A percentile compares a stretch with the other conserved stretches of the same genome.
Conservation (phyloP, 2,329 filamentous ascomycete species). For the Neofusicoccum cordaticola region DNA sequence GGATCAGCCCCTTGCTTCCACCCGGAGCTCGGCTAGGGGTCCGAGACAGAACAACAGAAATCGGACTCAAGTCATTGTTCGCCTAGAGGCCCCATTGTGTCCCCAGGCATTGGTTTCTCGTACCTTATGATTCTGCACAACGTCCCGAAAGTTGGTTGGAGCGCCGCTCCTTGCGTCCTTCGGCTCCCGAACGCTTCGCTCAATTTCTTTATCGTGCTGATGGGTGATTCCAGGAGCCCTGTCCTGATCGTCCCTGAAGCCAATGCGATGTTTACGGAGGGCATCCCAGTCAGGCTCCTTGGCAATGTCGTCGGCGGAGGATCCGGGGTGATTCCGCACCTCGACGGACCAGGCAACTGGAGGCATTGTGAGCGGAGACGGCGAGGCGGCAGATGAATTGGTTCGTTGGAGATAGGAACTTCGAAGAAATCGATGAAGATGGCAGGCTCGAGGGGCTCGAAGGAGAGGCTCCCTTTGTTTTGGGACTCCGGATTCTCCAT, state of each 20-base stretch:
- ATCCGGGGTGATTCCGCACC: constrained; percentile 39
- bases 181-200: constrained; percentile 21
- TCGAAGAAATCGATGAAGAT: background rate
- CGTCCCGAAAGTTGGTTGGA: background rate
- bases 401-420: background rate
- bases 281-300: constrained; percentile 44
- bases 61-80: too few species aligned
- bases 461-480: background rate
- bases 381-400: background rate
- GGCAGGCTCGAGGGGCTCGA: background rate
- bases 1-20: constrained; percentile 25
- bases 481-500: background rate
- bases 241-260: constrained; percentile 37
- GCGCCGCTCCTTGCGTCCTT: background rate
- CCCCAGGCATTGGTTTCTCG: background rate
- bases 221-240: constrained; percentile 41
- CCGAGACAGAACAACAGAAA: background rate
- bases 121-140: background rate
- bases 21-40: background rate
- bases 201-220: constrained; percentile 25
- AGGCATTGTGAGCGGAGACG: constrained; percentile 23
- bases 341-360: constrained; percentile 28
- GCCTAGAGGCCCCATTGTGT: too few species aligned
- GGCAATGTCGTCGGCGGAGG: constrained; percentile 38
- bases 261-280: constrained; percentile 40